Evolutionary conservation across 371 early-diverging fungal genomes (phyloP), one percentile per base, ranked within the genome.

Genomic region (Zychaea mexicana): DNA sequence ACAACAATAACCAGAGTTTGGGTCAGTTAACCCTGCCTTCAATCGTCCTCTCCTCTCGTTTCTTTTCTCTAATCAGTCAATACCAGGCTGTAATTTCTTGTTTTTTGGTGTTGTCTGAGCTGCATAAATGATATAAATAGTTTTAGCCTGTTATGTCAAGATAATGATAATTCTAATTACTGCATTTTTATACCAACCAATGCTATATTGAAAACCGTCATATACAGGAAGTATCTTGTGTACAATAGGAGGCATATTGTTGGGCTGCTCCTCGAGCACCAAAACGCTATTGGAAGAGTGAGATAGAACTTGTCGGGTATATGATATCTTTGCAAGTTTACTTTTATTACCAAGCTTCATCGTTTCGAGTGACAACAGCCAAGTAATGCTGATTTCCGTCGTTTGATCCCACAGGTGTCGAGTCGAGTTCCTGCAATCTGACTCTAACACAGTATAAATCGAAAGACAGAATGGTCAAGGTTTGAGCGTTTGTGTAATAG

Each of bases 231-330:
- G 31, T 0, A 47, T 39, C 27, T 66, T 57, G 28, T 64, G 52
- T 2, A 77, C 59, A 47, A 69, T 38, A 17, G 74, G 71, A 36
- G 73, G 73, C 73, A 70, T 76, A 26, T 74, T 62, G 4, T 61
- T 62, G 21, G 58, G 24, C n/a, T 68, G 64, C 15, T 69, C 66
- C 58, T 72, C 64, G 17, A 73, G 32, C 28, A 70, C 39, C n/a
- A 76, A 36, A 21, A 76, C 30, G 54, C 74, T 77, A 67, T 12
- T 42, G 17, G 24, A 36, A 55, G 33, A 39, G 24, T 47, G 10
- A 55, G 15, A 31, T 28, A n/a, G n/a, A n/a, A n/a, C n/a, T n/a
- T n/a, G n/a, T n/a, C n/a, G n/a, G n/a, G n/a, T n/a, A n/a, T n/a
- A n/a, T n/a, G n/a, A n/a, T n/a, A n/a, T 13, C n/a, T 33, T 61